Base-by-base conservation (phyloP, 371 early-diverging fungal genomes). In the Circinella umbellata region DNA sequence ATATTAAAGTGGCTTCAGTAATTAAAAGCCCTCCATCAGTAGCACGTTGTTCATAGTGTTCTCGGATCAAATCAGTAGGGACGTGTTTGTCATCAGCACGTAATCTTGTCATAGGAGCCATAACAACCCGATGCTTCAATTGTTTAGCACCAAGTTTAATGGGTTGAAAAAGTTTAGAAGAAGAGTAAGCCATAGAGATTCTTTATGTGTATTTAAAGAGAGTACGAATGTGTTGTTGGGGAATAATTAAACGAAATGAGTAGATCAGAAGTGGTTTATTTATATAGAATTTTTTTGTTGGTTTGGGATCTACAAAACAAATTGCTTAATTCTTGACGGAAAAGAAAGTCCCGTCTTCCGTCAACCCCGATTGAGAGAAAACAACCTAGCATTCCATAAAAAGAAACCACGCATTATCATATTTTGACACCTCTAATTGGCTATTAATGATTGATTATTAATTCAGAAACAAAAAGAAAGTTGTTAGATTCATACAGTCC, bases 41-140 rank as follows among this genome's bases (percentile, higher is more conserved):
- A 3, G 88, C 82, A 57, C 91, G 80, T 72, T 91, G 90, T 3
- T 53, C 72, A 65, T 90, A 91, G 69, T 90, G 86, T 59, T 84
- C 80, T 8, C 71, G 79, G 62, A 77, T 69, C 20, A 86, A 66
- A 69, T 76, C 77, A 39, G 80, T 80, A 0, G 88, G 84, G 18
- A 62, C 67, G 47, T 68, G 66, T 6, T 72, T 48, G 1, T 46
- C 67, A 10, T 55, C 36, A 38, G 75, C 74, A 27, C 90, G 79
- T 38, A 76, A 76, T 10, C 87, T 76, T 3, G 90, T 90, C 64
- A 88, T 59, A 5, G 88, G 87, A 3, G 80, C 85, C 62, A 88
- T 64, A 15, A 78, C 87, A 61, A 88, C 74, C 60, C 90, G 82
- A 71, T 90, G 89, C 48, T 78, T 37, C 7, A 84, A 42, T 14